phyloP scores from a whole-genome alignment of 2,329 filamentous ascomycete species.

The Thielaviopsis euricoi region DNA sequence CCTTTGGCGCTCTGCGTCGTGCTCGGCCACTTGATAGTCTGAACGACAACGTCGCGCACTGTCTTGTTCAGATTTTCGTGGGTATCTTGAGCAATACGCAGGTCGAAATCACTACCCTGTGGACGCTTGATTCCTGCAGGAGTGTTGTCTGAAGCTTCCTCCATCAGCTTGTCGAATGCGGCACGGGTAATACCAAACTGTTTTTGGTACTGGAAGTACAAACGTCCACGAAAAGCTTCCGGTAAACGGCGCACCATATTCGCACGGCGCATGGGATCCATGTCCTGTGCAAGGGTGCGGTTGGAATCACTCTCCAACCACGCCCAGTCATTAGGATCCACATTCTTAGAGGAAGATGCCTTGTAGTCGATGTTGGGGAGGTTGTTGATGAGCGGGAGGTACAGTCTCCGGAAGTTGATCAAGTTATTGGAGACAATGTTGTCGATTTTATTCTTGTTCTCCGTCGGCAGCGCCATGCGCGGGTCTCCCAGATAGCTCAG shows the following conservation, averaged over 20 bases:
- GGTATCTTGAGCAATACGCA: constrained; percentile 58
- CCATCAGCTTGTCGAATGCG: constrained; percentile 75
- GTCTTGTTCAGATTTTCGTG: constrained; percentile 49
- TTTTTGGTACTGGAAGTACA: constrained; percentile 91
- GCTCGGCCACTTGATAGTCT: constrained; percentile 85
- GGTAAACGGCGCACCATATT: constrained; percentile 95
- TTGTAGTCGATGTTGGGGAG: constrained; percentile 75
- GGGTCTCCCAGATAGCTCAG: constrained; percentile 92
- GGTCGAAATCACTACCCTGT: constrained; percentile 73
- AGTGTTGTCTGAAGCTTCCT: constrained; percentile 55
- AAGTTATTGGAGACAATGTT: constrained; percentile 93
- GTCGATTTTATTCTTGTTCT: constrained; percentile 79
- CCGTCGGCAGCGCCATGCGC: constrained; percentile 81
- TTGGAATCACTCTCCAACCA: constrained; percentile 37
- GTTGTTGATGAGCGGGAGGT: constrained; percentile 74
- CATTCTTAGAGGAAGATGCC: constrained; percentile 45
- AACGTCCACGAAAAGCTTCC: constrained; percentile 65
- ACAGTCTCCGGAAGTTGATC: constrained; percentile 77
- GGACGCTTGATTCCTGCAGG: constrained; percentile 51
- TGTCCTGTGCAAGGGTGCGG: constrained; percentile 64
- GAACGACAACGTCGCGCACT: constrained; percentile 61
- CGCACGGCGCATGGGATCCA: constrained; percentile 76
- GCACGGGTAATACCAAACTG: constrained; percentile 72
- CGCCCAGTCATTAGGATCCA: constrained; percentile 31
- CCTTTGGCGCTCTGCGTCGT: constrained; percentile 78